Evolutionary conservation across 1,139 yeast species (phyloP).

Genomic region (Dujonia santamariae): DNA sequence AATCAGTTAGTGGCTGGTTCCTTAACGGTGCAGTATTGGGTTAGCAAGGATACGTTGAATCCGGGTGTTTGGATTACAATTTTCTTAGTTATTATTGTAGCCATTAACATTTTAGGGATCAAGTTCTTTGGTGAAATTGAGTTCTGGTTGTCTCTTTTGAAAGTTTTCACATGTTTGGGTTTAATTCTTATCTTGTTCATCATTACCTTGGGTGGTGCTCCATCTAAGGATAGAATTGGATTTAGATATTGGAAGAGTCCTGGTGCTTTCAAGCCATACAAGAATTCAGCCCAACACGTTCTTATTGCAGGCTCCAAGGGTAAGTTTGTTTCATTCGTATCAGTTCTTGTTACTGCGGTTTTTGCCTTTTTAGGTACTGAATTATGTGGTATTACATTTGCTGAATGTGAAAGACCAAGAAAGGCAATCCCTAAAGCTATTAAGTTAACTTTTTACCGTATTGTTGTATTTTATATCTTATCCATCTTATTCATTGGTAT

Average conservation of each 20-base stretch:
- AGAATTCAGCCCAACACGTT: slow-evolving; percentile 24
- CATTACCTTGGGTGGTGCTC: slow-evolving; percentile 58
- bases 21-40: slow-evolving; percentile 62
- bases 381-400: slow-evolving; percentile 68
- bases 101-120: slow-evolving; percentile 34
- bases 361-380: slow-evolving; percentile 81
- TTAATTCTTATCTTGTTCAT: slow-evolving; percentile 47
- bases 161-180: slow-evolving; percentile 56
- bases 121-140: slow-evolving; percentile 21
- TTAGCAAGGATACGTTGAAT: slow-evolving; percentile 41
- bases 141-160: slow-evolving; percentile 60
- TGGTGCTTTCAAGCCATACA: slow-evolving; percentile 55
- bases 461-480: slow-evolving; percentile 62
- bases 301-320: slow-evolving; percentile 36
- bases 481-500: slow-evolving; percentile 69
- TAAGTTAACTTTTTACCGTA: slow-evolving; percentile 73
- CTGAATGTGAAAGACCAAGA: slow-evolving; percentile 77
- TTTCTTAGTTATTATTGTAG: slow-evolving; percentile 42
- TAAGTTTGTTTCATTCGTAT: slow-evolving; percentile 61
- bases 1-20: slow-evolving; percentile 62
- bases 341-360: slow-evolving; percentile 67
- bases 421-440: slow-evolving; percentile 75
- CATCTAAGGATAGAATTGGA: slow-evolving; percentile 59
- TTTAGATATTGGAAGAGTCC: slow-evolving; percentile 66
- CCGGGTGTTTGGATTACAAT: slow-evolving; percentile 62